These are phyloP conservation scores for Phaeoacremonium minimum DNA, from an alignment of 2,329 filamentous ascomycete species.

Conservation along the genomic window DNA sequence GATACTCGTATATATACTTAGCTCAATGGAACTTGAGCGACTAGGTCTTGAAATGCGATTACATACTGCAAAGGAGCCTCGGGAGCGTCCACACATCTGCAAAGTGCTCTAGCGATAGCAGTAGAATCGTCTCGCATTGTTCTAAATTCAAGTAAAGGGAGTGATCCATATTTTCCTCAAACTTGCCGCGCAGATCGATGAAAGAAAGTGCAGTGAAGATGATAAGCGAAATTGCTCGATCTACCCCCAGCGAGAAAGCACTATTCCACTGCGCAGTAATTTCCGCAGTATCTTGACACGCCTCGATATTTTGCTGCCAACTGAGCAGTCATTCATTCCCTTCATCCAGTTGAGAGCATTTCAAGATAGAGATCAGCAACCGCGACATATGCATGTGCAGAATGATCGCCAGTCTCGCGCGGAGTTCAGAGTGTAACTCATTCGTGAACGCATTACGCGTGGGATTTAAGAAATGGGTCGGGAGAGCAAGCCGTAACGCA, in stretches of 20 bases:
- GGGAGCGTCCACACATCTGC: neutral
- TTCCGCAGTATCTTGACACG: slow-evolving; percentile 22
- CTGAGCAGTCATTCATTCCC: slow-evolving; percentile 1
- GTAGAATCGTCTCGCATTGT: neutral
- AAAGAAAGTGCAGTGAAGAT: slow-evolving; percentile 20
- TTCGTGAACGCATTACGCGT: slow-evolving; percentile 20
- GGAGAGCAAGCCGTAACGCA: neutral
- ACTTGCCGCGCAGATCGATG: slow-evolving; percentile 18
- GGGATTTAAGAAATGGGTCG: slow-evolving; percentile 16
- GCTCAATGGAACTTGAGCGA: neutral
- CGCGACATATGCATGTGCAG: slow-evolving; percentile 19
- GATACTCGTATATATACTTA: neutral
- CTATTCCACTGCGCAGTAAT: slow-evolving; percentile 25
- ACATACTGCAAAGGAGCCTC: neutral
- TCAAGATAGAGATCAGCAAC: slow-evolving; percentile 13
- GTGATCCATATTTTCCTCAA: no score
- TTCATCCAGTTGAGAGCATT: slow-evolving; percentile 15
- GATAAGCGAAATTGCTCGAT: slow-evolving; percentile 27
- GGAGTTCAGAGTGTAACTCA: slow-evolving; percentile 20
- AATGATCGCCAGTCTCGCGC: slow-evolving; percentile 16
- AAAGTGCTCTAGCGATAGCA: neutral
- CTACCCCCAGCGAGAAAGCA: slow-evolving; percentile 20
- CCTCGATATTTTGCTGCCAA: slow-evolving; percentile 22
- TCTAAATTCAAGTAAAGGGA: no score
- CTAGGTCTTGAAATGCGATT: neutral